These are phyloP conservation scores for Diospyros lotus DNA, from an alignment of 148 eudicot species.

Conservation along the genomic window DNA sequence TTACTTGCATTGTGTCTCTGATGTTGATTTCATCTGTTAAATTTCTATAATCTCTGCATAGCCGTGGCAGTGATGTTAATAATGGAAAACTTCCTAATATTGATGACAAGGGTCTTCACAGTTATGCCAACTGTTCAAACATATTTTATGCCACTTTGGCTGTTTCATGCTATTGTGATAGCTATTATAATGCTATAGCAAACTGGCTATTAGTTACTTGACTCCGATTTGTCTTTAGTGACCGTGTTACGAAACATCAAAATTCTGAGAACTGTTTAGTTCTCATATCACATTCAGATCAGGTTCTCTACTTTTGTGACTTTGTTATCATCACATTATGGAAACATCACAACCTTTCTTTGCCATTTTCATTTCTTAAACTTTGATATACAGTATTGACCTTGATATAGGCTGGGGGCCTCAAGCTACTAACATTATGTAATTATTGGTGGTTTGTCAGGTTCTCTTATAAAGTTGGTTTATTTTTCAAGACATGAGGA, in stretches of 20 bases:
- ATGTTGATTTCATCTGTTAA: not conserved
- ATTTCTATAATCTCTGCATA: not conserved
- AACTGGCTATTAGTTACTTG: not conserved
- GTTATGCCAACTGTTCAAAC: not conserved
- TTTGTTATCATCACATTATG: conserved; percentile 2
- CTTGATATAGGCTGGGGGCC: not conserved
- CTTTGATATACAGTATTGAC: too few species aligned
- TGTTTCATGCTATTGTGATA: not conserved
- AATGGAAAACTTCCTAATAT: not conserved
- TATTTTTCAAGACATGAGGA: conserved; percentile 97
- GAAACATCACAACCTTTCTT: not conserved
- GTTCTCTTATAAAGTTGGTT: conserved; percentile 90
- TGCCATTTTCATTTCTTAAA: too few species aligned
- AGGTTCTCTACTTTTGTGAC: not conserved
- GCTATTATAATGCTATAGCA: not conserved
- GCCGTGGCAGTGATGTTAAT: not conserved
- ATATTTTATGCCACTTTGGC: not conserved
- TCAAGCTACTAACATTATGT: not conserved
- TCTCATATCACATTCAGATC: not conserved
- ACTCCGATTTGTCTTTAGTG: not conserved
- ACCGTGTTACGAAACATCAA: not conserved
- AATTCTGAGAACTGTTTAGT: not conserved
- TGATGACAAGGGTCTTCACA: not conserved
- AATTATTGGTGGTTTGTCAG: conserved; percentile 30
- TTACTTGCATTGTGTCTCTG: not conserved